Conservation (phyloP, 352 stramenopile species). For the Phytophthora crassamura region DNA sequence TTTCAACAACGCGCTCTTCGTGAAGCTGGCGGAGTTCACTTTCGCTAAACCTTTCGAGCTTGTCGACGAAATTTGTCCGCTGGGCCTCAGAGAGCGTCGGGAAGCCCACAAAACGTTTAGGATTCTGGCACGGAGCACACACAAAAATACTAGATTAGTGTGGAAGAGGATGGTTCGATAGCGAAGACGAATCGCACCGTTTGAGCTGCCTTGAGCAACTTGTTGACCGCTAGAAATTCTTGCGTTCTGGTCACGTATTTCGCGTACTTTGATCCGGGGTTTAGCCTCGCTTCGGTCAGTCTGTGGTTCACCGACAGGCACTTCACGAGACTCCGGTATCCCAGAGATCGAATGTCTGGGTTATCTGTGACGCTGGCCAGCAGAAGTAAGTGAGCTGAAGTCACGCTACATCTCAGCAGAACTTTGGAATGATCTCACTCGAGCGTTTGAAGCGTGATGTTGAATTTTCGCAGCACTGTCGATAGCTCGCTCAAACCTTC, state of each 20-base stretch:
- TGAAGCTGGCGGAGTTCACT: conserved; percentile 53
- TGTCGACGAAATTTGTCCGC: conserved; percentile 75
- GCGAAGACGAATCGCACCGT: conserved; percentile 22
- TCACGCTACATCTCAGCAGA: no score
- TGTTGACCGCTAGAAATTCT: conserved; percentile 57
- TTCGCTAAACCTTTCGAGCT: conserved; percentile 66
- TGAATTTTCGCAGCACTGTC: conserved; percentile 50
- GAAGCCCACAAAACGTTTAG: conserved; percentile 43
- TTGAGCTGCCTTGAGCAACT: conserved; percentile 31
- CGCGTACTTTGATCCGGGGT: conserved; percentile 38
- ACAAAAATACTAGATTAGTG: no score
- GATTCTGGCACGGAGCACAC: conserved; percentile 9
- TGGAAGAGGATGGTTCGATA: neutral
- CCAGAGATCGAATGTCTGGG: conserved; percentile 44
- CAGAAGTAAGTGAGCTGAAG: neutral
- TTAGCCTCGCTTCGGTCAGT: conserved; percentile 40
- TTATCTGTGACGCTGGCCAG: conserved; percentile 49
- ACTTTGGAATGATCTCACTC: conserved; percentile 16
- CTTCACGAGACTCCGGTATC: conserved; percentile 53
- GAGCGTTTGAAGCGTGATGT: conserved; percentile 51
- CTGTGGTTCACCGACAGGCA: conserved; percentile 53
- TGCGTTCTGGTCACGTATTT: conserved; percentile 34
- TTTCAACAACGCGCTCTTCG: conserved; percentile 48
- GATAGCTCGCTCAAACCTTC: conserved; percentile 47
- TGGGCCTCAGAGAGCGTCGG: conserved; percentile 46